Base-by-base conservation (phyloP, 139 green algal genomes). In the Tetraselmis striata region DNA sequence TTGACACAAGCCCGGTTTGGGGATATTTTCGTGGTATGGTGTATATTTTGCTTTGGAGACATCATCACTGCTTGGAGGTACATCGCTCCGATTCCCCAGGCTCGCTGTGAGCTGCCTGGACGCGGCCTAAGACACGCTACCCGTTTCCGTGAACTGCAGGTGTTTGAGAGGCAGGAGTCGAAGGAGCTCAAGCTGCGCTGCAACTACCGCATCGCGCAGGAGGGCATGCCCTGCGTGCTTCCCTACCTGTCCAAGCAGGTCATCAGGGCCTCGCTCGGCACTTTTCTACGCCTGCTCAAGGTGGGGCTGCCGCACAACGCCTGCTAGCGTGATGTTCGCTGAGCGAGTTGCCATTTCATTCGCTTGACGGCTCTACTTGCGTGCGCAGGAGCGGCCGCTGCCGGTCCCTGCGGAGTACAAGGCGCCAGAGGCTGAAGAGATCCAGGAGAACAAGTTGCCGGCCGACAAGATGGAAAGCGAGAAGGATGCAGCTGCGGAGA, bases 91-190 rank as follows among this genome's bases (percentile, higher is more conserved):
- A n/a, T n/a, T n/a, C n/a, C n/a, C n/a, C n/a, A n/a, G n/a, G n/a
- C n/a, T n/a, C n/a, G n/a, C n/a, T n/a, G n/a, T n/a, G n/a, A n/a
- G n/a, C n/a, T n/a, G n/a, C n/a, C n/a, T n/a, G n/a, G n/a, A n/a
- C n/a, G n/a, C n/a, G n/a, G n/a, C n/a, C n/a, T n/a, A n/a, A n/a
- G n/a, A n/a, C n/a, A n/a, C n/a, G n/a, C n/a, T n/a, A n/a, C n/a
- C n/a, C n/a, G n/a, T n/a, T 24, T 25, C 18, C 59, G 2, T 79
- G 29, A 30, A 58, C 74, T 30, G 31, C 85, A 87, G 88, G 74
- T 96, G 23, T 96, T 98, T 90, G 94, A 98, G 86, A 87, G 93
- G n/a, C 94, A 98, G 83, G 87, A 95, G 58, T 30, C 59, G 76
- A 89, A 88, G 83, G 83, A 87, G 2, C 2, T 27, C 2, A 78